Base-by-base conservation (phyloP, 2,329 filamentous ascomycete species). In the Teratosphaeria nubilosa region DNA sequence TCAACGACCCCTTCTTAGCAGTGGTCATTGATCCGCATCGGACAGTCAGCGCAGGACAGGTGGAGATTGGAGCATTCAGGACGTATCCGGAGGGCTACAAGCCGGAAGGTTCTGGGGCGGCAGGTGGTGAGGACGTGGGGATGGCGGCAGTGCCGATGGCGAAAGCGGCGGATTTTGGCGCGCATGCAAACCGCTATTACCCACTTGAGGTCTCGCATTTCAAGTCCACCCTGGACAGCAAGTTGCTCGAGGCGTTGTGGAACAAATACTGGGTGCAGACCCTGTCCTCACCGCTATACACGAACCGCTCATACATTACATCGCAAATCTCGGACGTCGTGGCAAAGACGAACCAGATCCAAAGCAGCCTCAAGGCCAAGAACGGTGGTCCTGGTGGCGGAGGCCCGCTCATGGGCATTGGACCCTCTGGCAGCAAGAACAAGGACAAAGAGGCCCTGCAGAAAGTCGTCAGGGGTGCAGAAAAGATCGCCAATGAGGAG, bases 221-320 rank as follows among this genome's bases (percentile, higher is more conserved):
- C 81, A 97, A 97, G 77, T 94, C 89, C 63, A 87, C 88, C 0
- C 85, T 99, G 30, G 94, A 99, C 74, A 82, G 86, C 1, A 87
- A 91, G 66, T 80, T 99, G 25, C 80, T 99, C 5, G 90, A 95
- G 69, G 82, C 90, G 55, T 79, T 99, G 31, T 97, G 94, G 94
- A 96, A 96, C 78, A 97, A 97, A 75, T 99, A 99, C 79, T 96
- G 91, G 94, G 91, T 96, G 34, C 89, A 95, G 69, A 99, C 94
- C 5, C 82, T 99, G 22, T 95, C 90, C 67, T 94, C 86, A 66
- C 91, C 92, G 24, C 81, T 96, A 4, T 86, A 95, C 67, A 91
- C 90, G 58, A 97, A 96, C 70, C 88, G 91, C 62, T 92, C 96
- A 66, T 99, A 91, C 70, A 87, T 86, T 56, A 95, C 87, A 68